Base-by-base conservation (phyloP, 2,329 filamentous ascomycete species). In the Annulohypoxylon truncatum region DNA sequence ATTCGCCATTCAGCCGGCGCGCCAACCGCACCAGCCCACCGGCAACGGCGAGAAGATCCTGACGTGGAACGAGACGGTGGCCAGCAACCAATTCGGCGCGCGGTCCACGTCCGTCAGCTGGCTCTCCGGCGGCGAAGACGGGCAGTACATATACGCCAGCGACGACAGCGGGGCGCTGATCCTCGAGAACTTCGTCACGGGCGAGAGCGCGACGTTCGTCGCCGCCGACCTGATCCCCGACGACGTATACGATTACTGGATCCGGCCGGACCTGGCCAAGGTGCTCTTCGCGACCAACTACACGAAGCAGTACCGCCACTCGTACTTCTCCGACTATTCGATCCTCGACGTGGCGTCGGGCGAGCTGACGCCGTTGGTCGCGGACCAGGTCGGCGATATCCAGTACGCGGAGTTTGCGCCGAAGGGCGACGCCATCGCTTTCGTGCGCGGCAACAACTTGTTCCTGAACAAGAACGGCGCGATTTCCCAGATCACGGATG, bases 301-400 rank as follows among this genome's bases (percentile, higher is more conserved):
- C 75, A 91, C 87, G 12, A 90, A 90, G 77, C 85, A 90, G 74
- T 91, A 92, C 72, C 86, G 90, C 1, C 80, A 91, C 77, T 90
- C 89, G 4, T 91, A 89, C 77, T 89, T 88, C 74, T 85, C 89
- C 31, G 84, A 91, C 74, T 92, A 92, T 76, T 83, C 87, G 46
- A 79, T 92, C 18, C 83, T 89, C 48, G 85, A 91, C 67, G 83
- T 90, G 9, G 81, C 80, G n/a, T 85, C 83, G 0, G 87, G 87
- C 22, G 76, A 84, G 58, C 79, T 84, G 0, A 81, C 81, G 2
- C 83, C 89, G 0, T 80, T 92, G 0, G 84, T 89, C 0, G 78
- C 82, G 0, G 85, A 87, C 61, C 89, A 90, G 66, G 80, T 76
- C 1, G 88, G 87, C 10, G 88, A 91, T 71, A 88, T 92, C 50